Conservation (phyloP, 2,329 filamentous ascomycete genomes). For the Pyricularia grisea region DNA sequence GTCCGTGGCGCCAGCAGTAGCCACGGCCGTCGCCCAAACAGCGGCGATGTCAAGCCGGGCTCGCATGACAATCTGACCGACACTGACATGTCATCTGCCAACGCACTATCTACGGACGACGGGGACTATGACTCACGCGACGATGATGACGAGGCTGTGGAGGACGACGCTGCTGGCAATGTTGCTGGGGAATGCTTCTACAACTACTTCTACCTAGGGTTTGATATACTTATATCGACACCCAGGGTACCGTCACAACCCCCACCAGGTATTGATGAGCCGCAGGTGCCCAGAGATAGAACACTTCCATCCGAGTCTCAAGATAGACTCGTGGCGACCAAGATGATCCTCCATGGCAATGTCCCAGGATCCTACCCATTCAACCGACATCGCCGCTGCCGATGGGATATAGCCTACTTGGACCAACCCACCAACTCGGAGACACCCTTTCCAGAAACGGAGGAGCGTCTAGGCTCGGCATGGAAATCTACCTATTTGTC, state of each 20-base stretch:
- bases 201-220: slow-evolving; percentile 94
- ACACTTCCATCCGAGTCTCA: slow-evolving; percentile 22
- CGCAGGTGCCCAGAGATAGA: slow-evolving; percentile 22
- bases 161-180: slow-evolving; percentile 43
- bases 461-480: slow-evolving; percentile 54
- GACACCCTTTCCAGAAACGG: slow-evolving; percentile 65
- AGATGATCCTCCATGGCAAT: slow-evolving; percentile 89
- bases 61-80: slow-evolving; percentile 50
- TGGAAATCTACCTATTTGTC: slow-evolving; percentile 61
- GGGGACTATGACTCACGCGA: slow-evolving; percentile 48
- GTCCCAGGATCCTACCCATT: slow-evolving; percentile 94
- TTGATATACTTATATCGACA: slow-evolving; percentile 84
- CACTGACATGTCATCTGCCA: slow-evolving; percentile 66
- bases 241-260: slow-evolving; percentile 55
- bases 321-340: slow-evolving; percentile 74
- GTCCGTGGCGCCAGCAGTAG: slow-evolving; percentile 44
- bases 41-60: slow-evolving; percentile 25
- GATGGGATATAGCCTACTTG: slow-evolving; percentile 69
- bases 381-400: slow-evolving; percentile 81
- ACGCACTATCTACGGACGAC: slow-evolving; percentile 61
- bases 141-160: slow-evolving; percentile 53
- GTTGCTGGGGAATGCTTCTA: slow-evolving; percentile 76
- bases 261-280: slow-evolving; percentile 34
- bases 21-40: slow-evolving; percentile 8
- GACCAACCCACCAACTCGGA: slow-evolving; percentile 55